These are phyloP conservation scores for Shiraia sp. DNA, from an alignment of 2,329 filamentous ascomycete genomes.

Conservation along the genomic window DNA sequence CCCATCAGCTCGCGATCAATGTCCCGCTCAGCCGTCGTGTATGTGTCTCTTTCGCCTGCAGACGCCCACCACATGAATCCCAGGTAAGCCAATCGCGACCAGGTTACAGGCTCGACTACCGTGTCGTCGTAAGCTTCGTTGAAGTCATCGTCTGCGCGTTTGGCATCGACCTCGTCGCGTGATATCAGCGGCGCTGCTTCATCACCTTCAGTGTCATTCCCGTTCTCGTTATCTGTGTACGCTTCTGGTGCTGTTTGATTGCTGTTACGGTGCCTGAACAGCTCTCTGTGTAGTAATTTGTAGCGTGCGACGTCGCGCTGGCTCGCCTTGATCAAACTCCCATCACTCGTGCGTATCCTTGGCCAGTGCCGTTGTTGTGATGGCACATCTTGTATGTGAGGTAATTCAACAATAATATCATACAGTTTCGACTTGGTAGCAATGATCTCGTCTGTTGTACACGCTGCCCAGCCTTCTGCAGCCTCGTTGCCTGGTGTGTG, in stretches of 20 bases:
- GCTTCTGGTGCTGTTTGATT: constrained; percentile 23
- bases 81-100: constrained; percentile 76
- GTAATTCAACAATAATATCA: constrained; percentile 86
- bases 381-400: constrained; percentile 62
- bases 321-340: constrained; percentile 75
- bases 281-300: constrained; percentile 41
- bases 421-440: constrained; percentile 84
- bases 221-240: constrained; percentile 14
- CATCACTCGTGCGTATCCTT: constrained; percentile 66
- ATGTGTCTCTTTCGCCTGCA: constrained; percentile 70
- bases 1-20: constrained; percentile 51
- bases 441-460: constrained; percentile 92
- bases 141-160: constrained; percentile 38
- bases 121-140: constrained; percentile 43
- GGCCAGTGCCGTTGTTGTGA: constrained; percentile 69
- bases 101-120: constrained; percentile 61
- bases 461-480: constrained; percentile 80
- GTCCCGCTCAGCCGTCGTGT: constrained; percentile 58
- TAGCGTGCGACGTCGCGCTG: constrained; percentile 86
- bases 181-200: constrained; percentile 25
- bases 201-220: constrained; percentile 29
- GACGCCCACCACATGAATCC: constrained; percentile 92
- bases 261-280: constrained; percentile 35
- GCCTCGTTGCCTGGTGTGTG: constrained; percentile 48
- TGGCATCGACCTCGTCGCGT: constrained; percentile 26